phyloP scores from a whole-genome alignment of 805 yeast genomes.

The Monosporozyma aerobia region DNA sequence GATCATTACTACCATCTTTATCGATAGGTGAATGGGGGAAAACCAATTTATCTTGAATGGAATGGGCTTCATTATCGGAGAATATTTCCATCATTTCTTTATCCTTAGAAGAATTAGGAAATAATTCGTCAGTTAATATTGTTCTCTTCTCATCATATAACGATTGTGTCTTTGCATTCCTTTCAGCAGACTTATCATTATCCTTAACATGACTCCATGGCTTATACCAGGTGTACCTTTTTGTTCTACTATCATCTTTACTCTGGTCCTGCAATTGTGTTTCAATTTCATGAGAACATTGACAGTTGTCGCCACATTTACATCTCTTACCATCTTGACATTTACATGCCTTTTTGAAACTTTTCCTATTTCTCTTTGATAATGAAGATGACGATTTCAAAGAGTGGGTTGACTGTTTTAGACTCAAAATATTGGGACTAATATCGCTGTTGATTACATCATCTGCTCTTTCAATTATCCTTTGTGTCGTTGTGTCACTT shows the following conservation, averaged over 20 bases:
- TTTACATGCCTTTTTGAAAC: background rate
- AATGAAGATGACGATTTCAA: background rate
- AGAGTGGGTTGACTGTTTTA: background rate
- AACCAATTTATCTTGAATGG: background rate
- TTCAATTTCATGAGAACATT: background rate
- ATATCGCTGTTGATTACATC: background rate
- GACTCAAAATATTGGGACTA: background rate
- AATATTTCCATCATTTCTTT: slow-evolving; percentile 1
- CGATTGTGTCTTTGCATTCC: background rate
- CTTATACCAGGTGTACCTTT: background rate
- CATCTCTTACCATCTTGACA: background rate
- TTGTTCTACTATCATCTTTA: background rate
- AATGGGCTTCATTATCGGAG: background rate
- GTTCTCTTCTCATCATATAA: background rate
- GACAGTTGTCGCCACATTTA: slow-evolving; percentile 1
- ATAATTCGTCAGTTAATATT: background rate
- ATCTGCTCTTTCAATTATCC: background rate
- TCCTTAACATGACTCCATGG: background rate
- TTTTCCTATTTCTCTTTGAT: background rate
- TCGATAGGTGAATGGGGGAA: background rate
- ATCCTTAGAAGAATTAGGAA: background rate
- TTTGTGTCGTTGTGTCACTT: background rate
- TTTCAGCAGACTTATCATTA: background rate
- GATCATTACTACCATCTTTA: too few species aligned
- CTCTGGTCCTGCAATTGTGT: background rate